Percentiles rank a stretch among this genome's conserved stretches.
Conservation (phyloP, 2,329 filamentous ascomycete genomes). For the Anisogramma anomala region DNA sequence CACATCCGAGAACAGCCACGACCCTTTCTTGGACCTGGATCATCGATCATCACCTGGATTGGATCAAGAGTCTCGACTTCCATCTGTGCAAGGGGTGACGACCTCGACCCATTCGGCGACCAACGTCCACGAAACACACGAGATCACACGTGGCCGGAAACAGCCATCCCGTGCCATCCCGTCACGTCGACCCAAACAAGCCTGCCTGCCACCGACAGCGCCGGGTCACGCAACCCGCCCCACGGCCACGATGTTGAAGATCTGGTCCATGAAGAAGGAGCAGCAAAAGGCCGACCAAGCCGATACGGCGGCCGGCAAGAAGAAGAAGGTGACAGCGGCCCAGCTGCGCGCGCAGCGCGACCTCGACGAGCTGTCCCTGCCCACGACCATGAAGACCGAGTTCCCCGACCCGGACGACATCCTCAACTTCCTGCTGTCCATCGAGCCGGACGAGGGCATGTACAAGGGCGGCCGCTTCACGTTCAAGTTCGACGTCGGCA, state of each 20-base stretch:
- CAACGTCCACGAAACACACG: not conserved
- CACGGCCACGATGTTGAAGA: constrained; percentile 80
- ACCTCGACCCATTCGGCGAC: not conserved
- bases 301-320: constrained; percentile 62
- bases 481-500: constrained; percentile 85
- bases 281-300: constrained; percentile 89
- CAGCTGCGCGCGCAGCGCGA: constrained; percentile 94
- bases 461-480: constrained; percentile 83
- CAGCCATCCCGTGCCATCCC: no score
- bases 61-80: not conserved
- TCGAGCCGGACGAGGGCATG: constrained; percentile 74
- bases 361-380: constrained; percentile 68
- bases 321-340: constrained; percentile 97
- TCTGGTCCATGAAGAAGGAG: constrained; percentile 99
- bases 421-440: constrained; percentile 69
- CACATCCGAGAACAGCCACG: no score
- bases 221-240: constrained; percentile 4
- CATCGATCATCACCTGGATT: not conserved
- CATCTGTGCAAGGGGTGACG: no score
- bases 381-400: constrained; percentile 67
- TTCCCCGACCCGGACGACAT: constrained; percentile 79
- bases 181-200: not conserved
- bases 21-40: not conserved
- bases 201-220: not conserved
- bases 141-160: not conserved